Evolutionary conservation across 2,329 filamentous ascomycete species (phyloP).

Genomic region (Colletotrichum sp.): DNA sequence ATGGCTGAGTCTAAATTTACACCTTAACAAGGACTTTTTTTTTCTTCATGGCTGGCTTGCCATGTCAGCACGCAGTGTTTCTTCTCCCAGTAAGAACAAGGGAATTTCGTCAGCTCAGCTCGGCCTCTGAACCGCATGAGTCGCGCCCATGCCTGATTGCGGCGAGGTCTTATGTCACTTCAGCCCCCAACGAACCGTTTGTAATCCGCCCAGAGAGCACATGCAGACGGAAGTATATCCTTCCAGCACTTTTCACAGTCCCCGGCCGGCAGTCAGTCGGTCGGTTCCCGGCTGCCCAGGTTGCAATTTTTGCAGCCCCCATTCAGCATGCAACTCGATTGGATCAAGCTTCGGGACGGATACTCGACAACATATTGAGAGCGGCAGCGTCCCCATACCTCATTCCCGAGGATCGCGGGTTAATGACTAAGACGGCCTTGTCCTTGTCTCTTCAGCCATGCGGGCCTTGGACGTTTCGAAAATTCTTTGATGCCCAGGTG

Average conservation of each 20-base stretch:
- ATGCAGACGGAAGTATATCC: not conserved
- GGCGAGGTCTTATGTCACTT: slow-evolving; percentile 12
- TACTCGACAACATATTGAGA: not conserved
- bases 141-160: slow-evolving; percentile 2
- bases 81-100: not conserved
- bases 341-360: not conserved
- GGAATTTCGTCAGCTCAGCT: not conserved
- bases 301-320: not conserved
- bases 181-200: slow-evolving; percentile 6
- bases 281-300: not conserved
- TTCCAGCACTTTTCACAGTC: not conserved
- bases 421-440: not conserved
- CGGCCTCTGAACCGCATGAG: slow-evolving; percentile 6
- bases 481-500: not conserved
- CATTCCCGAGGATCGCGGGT: not conserved
- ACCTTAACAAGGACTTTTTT: not conserved
- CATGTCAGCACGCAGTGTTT: not conserved
- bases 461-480: not conserved
- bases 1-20: not conserved
- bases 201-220: not conserved
- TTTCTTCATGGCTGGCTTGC: not conserved
- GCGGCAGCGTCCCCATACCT: not conserved
- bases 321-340: not conserved
- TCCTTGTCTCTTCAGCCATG: not conserved
- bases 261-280: not conserved